These are phyloP conservation scores for Talaromyces stipitatus DNA, from an alignment of 495 filamentous ascomycete species.

Conservation along the genomic window DNA sequence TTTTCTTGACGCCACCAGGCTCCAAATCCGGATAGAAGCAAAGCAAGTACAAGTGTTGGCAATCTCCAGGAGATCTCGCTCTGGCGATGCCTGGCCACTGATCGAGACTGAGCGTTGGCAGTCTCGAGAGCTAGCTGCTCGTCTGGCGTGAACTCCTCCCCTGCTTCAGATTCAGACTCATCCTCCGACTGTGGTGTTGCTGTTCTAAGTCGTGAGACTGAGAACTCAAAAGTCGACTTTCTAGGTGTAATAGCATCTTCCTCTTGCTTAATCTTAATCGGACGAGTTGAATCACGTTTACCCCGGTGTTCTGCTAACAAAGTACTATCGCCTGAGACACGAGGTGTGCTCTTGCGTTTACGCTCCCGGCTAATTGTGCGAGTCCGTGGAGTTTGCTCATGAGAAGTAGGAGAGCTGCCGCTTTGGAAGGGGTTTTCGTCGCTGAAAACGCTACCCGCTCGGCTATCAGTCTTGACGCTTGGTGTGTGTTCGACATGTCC, in stretches of 20 bases:
- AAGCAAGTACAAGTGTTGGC: constrained; percentile 57
- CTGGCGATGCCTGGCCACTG: constrained; percentile 15
- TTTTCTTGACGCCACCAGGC: constrained; percentile 91
- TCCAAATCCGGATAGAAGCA: constrained; percentile 62
- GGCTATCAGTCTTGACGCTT: constrained; percentile 28
- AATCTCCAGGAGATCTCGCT: constrained; percentile 38
- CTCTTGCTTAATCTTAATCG: constrained; percentile 27
- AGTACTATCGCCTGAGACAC: constrained; percentile 27
- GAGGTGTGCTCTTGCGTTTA: constrained; percentile 42
- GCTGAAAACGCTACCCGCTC: constrained; percentile 59
- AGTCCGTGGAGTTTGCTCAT: constrained; percentile 17
- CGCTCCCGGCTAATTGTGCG: constrained; percentile 33
- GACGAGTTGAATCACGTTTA: constrained; percentile 27
- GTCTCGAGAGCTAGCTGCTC: constrained; percentile 68
- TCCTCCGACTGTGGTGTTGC: constrained; percentile 26
- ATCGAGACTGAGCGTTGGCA: constrained; percentile 39
- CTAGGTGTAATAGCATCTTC: constrained; percentile 27
- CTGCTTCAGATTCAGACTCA: constrained; percentile 42
- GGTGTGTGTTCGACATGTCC: constrained; percentile 18
- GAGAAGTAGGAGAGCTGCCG: constrained; percentile 53
- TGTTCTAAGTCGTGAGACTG: constrained; percentile 20
- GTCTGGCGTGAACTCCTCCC: constrained; percentile 92
- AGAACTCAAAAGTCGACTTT: constrained; percentile 42
- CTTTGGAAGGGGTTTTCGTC: constrained; percentile 94
- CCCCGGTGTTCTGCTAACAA: constrained; percentile 26